A percentile compares a stretch with the other conserved stretches of the same genome.
Conservation (phyloP, 2,329 filamentous ascomycete genomes). For the Plenodomus biglobosus region DNA sequence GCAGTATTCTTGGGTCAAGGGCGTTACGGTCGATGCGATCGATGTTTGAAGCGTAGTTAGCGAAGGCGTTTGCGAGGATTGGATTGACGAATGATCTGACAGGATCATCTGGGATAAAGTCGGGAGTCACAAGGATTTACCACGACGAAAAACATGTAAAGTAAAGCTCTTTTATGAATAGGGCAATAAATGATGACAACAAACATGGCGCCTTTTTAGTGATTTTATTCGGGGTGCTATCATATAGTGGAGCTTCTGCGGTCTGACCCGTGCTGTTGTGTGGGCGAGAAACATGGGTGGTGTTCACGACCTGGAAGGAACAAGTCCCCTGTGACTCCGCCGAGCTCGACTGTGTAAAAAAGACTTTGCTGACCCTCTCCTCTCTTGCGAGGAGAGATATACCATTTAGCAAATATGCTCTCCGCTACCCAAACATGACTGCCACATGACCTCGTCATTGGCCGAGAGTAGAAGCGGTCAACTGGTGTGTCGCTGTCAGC, state of each 20-base stretch:
- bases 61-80: constrained; percentile 27
- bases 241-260: not conserved
- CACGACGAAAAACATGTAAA: constrained; percentile 15
- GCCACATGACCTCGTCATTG: not conserved
- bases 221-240: not conserved
- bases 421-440: no score
- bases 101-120: constrained; percentile 25
- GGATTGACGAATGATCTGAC: constrained; percentile 23
- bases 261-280: not conserved
- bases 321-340: not conserved
- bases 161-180: not conserved
- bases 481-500: not conserved
- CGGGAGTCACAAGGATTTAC: constrained; percentile 31
- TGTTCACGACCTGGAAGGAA: not conserved
- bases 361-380: not conserved
- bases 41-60: constrained; percentile 64
- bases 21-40: constrained; percentile 78
- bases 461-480: not conserved
- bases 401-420: no score
- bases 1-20: constrained; percentile 86
- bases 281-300: not conserved
- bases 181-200: not conserved
- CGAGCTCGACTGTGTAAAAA: not conserved
- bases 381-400: not conserved
- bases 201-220: not conserved